These are phyloP conservation scores for Tetrapisispora taiwanensis DNA, from an alignment of 805 yeast genomes.

Conservation along the genomic window DNA sequence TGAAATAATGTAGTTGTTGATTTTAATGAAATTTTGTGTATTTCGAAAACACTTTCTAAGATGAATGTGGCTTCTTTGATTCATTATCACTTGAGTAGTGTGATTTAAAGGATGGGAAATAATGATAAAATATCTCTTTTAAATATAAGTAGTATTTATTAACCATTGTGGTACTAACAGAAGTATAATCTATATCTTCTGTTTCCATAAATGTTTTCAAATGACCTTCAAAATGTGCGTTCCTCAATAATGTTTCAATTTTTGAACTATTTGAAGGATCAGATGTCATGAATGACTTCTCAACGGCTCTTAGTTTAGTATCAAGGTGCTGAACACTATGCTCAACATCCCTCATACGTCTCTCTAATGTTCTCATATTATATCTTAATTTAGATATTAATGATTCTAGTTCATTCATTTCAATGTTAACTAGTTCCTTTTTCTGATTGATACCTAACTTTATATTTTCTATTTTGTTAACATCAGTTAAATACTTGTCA, in stretches of 20 bases:
- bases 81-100: not conserved
- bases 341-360: constrained; percentile 59
- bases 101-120: not conserved
- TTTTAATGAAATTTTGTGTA: no score
- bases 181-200: not conserved
- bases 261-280: not conserved
- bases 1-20: no score
- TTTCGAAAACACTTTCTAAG: no score
- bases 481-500: constrained; percentile 11
- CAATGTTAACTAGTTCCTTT: constrained; percentile 30
- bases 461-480: constrained; percentile 12
- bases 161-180: not conserved
- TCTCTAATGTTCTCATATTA: constrained; percentile 48
- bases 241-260: not conserved
- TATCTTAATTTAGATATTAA: constrained; percentile 53
- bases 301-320: constrained; percentile 15
- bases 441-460: constrained; percentile 18
- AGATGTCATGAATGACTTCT: constrained; percentile 4
- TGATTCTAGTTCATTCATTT: constrained; percentile 42
- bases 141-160: not conserved
- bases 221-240: not conserved
- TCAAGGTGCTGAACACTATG: constrained; percentile 42
- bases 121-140: not conserved
- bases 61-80: no score
- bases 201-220: not conserved